phyloP scores from a whole-genome alignment of 495 filamentous ascomycete species.

The Penicillium lividum region DNA sequence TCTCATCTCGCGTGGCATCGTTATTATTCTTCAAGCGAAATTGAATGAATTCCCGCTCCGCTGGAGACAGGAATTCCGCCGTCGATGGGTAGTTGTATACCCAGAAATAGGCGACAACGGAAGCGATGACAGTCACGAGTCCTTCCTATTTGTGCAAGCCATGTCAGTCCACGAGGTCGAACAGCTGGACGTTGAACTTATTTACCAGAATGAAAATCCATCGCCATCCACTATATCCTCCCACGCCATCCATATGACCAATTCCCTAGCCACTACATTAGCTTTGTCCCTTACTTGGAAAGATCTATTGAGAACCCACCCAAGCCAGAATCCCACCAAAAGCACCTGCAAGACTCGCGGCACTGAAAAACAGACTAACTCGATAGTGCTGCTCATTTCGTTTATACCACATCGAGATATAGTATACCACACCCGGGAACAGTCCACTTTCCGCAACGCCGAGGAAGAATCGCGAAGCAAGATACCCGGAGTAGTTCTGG shows the following conservation, averaged over 20 bases:
- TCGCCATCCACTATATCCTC: conserved; percentile 69
- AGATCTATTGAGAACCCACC: conserved; percentile 23
- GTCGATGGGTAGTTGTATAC: conserved; percentile 73
- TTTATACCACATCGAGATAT: conserved; percentile 86
- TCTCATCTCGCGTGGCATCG: conserved; percentile 62
- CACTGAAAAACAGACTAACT: conserved; percentile 73
- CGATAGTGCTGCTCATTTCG: conserved; percentile 70
- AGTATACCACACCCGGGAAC: conserved; percentile 77
- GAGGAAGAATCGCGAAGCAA: conserved; percentile 54
- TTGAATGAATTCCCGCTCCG: conserved; percentile 62
- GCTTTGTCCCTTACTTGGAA: not conserved
- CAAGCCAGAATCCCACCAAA: conserved; percentile 78
- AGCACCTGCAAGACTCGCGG: conserved; percentile 72
- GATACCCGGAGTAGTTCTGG: conserved; percentile 64
- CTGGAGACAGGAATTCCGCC: conserved; percentile 64
- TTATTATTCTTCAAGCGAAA: conserved; percentile 60
- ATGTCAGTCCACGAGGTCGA: not conserved
- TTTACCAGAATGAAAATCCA: conserved; percentile 78
- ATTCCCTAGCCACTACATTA: conserved; percentile 37
- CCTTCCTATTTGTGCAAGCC: conserved; percentile 53
- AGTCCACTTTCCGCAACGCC: conserved; percentile 55
- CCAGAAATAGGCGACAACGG: conserved; percentile 64
- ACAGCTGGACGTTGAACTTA: not conserved
- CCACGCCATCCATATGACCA: conserved; percentile 62
- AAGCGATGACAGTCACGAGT: conserved; percentile 64